These are phyloP conservation scores for Penicillium rolfsii DNA, from an alignment of 2,329 filamentous ascomycete genomes.

Conservation along the genomic window DNA sequence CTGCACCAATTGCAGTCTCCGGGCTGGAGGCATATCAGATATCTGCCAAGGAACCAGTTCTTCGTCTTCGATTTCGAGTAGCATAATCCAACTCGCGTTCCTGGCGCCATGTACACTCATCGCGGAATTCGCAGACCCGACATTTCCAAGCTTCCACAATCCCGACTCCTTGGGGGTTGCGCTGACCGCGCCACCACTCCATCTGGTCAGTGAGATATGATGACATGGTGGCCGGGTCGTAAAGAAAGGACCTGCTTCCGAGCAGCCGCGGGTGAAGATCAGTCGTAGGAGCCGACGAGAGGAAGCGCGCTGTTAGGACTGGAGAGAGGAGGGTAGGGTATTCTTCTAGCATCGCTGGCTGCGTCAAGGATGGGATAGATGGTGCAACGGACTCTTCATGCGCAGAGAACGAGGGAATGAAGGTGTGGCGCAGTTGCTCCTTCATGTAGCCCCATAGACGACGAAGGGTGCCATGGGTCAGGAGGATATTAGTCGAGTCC, in stretches of 20 bases:
- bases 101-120: conserved; percentile 76
- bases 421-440: conserved; percentile 59
- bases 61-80: conserved; percentile 37
- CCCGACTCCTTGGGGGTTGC: conserved; percentile 72
- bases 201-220: conserved; percentile 71
- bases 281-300: conserved; percentile 40
- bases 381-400: conserved; percentile 28
- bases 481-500: conserved; percentile 56
- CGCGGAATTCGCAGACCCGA: conserved; percentile 77
- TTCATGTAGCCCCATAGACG: conserved; percentile 67
- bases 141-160: conserved; percentile 91
- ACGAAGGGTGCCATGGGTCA: conserved; percentile 62
- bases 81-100: conserved; percentile 65
- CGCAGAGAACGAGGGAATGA: conserved; percentile 35
- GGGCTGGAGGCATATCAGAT: conserved; percentile 4
- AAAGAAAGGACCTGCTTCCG: conserved; percentile 65
- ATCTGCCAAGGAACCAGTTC: conserved; percentile 16
- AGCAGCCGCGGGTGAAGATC: conserved; percentile 41
- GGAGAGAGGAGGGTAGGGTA: conserved; percentile 49
- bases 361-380: conserved; percentile 38
- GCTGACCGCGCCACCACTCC: conserved; percentile 83
- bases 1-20: background rate
- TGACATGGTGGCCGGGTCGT: conserved; percentile 66
- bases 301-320: conserved; percentile 49
- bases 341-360: conserved; percentile 39